Evolutionary conservation across 1,284 basidiomycete genomes (phyloP).

Genomic region (Ustilago tritici): DNA sequence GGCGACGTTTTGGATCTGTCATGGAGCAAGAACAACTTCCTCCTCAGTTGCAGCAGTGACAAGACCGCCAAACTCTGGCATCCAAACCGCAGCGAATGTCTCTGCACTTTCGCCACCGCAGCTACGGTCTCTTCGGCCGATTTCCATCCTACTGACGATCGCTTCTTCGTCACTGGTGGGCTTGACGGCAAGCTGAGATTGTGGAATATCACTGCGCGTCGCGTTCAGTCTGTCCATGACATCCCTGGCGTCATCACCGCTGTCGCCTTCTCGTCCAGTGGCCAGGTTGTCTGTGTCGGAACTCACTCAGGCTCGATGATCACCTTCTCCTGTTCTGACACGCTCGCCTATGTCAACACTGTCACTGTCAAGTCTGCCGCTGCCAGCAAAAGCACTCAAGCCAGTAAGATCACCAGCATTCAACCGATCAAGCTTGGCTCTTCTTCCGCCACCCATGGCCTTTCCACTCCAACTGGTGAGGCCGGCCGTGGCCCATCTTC

Average conservation of each 20-base stretch:
- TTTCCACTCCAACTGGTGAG: slow-evolving; percentile 5
- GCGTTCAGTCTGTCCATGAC: slow-evolving; percentile 54
- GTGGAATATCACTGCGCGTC: slow-evolving; percentile 66
- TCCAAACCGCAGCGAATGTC: slow-evolving; percentile 64
- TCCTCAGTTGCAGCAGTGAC: slow-evolving; percentile 70
- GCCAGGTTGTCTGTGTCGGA: slow-evolving; percentile 67
- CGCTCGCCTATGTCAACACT: slow-evolving; percentile 59
- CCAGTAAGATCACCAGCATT: slow-evolving; percentile 70
- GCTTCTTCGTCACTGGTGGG: slow-evolving; percentile 70
- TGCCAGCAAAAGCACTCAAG: slow-evolving; percentile 65
- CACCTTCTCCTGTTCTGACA: slow-evolving; percentile 64
- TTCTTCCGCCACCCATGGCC: slow-evolving; percentile 12
- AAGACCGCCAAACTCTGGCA: slow-evolving; percentile 71
- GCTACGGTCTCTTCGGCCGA: slow-evolving; percentile 70
- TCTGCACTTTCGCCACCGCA: slow-evolving; percentile 70
- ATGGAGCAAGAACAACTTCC: slow-evolving; percentile 71
- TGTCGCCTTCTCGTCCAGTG: slow-evolving; percentile 68
- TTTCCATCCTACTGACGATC: slow-evolving; percentile 69
- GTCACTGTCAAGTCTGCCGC: slow-evolving; percentile 65
- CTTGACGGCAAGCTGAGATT: slow-evolving; percentile 70
- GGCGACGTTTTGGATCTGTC: slow-evolving; percentile 70
- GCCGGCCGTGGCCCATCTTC: neutral
- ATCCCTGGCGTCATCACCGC: slow-evolving; percentile 70
- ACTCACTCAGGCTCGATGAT: slow-evolving; percentile 66
- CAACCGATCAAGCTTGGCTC: slow-evolving; percentile 52